Conservation (phyloP, 148 eudicot genomes). For the Salicornia ramosissima region DNA sequence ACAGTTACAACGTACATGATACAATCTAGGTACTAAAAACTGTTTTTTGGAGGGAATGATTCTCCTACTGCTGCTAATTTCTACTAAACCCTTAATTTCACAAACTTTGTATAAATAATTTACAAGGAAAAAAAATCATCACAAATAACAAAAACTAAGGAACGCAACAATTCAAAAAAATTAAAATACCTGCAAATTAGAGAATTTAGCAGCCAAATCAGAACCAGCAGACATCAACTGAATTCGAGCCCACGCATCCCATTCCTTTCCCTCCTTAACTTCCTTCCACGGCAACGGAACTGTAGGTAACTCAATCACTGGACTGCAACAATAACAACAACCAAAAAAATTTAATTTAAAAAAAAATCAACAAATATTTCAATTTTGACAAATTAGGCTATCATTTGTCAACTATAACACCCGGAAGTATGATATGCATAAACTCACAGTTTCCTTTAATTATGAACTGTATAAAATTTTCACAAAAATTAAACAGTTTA, state of each 20-base stretch:
- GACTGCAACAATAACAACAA: conserved; percentile 34
- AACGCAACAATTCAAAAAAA: not conserved
- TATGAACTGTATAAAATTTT: too few relatives aligned
- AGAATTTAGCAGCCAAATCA: conserved; percentile 73
- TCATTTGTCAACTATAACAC: too few relatives aligned
- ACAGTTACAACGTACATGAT: too few relatives aligned
- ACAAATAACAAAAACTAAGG: not conserved
- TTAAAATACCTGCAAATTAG: conserved; percentile 62
- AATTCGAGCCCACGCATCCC: conserved; percentile 81
- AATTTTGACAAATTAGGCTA: not conserved
- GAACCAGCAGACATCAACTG: conserved; percentile 78
- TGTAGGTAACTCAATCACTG: conserved; percentile 54
- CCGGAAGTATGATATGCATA: too few relatives aligned
- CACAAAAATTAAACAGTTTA: too few relatives aligned
- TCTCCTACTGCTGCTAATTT: not conserved
- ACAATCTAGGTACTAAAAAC: too few relatives aligned
- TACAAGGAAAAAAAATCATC: too few relatives aligned
- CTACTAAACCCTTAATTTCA: not conserved
- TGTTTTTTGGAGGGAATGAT: too few relatives aligned
- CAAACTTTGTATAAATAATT: not conserved
- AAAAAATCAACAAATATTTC: not conserved
- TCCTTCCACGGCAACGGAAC: conserved; percentile 47
- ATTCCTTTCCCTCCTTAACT: conserved; percentile 36
- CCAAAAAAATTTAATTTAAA: not conserved
- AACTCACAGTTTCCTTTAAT: too few relatives aligned